phyloP scores from a whole-genome alignment of 495 filamentous ascomycete genomes.

The Lasiosphaeria ovina region DNA sequence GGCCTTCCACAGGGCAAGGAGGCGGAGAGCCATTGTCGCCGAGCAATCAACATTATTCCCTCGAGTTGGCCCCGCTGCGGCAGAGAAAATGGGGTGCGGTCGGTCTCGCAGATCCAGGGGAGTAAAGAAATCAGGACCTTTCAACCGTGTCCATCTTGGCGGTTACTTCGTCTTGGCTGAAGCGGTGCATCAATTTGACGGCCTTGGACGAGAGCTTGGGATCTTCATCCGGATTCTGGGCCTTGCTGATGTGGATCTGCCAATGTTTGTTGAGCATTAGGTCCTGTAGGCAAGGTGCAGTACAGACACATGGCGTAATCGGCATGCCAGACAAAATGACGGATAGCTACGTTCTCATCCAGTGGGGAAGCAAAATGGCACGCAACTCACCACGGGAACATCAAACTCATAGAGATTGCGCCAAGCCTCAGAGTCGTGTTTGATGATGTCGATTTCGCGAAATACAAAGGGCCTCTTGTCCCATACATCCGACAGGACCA shows the following conservation, averaged over 20 bases:
- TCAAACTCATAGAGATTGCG: conserved; percentile 86
- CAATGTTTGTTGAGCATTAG: conserved; percentile 4
- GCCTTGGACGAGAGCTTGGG: conserved; percentile 56
- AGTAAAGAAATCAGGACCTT: conserved; percentile 23
- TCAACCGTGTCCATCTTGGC: conserved; percentile 67
- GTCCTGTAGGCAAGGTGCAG: no score
- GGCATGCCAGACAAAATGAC: background rate
- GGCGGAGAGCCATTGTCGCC: background rate
- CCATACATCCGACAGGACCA: conserved; percentile 66
- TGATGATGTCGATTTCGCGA: conserved; percentile 77
- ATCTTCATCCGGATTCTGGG: conserved; percentile 45
- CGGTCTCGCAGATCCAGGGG: background rate
- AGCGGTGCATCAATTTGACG: conserved; percentile 81
- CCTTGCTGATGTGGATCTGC: conserved; percentile 66
- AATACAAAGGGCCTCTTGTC: conserved; percentile 70
- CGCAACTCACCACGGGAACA: conserved; percentile 67
- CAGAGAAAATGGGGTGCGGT: background rate
- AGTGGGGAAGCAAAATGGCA: background rate
- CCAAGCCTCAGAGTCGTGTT: conserved; percentile 62
- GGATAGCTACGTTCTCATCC: background rate
- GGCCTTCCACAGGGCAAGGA: background rate
- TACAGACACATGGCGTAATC: no score
- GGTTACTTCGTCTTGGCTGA: conserved; percentile 66
- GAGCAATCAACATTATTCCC: background rate
- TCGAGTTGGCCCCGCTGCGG: no score